Base-by-base conservation (phyloP, 805 yeast genomes). In the Lachancea dasiensis region DNA sequence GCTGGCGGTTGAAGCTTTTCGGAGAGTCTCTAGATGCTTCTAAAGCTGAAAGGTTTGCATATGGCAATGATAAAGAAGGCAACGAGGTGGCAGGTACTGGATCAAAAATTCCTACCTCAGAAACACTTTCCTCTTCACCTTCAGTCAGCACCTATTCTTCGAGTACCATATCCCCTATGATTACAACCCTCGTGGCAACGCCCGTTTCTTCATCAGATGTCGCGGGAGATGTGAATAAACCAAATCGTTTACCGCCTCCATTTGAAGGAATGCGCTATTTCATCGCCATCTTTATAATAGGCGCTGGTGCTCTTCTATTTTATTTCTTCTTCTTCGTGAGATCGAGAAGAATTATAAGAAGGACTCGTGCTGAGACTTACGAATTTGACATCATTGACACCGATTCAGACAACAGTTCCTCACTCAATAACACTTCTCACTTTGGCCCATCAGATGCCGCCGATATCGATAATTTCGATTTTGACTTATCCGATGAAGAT, bases 1-100 rank as follows among this genome's bases (percentile, higher is more conserved):
- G 72, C 50, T 92, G 95, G 94, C 81, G 78, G 55, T 58, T 92
- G 54, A 75, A 77, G 30, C 64, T 89, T 10, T 92, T 84, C 69
- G 98, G 98, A 18, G 90, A 81, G 58, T 65, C 79, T 14, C 69
- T 68, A 28, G 89, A 85, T 59, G 70, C 79, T 1, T 51, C 72
- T 10, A 73, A 76, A 58, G 86, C 83, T 1, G 73, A 70, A 50
- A 62, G 69, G 31, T 81, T 64, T 52, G 75, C 75, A 27, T 54
- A 77, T 36, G 64, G 60, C 28, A 63, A 57, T 28, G 64, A 56
- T 31, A 50, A 46, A 6, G 55, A 51, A 20, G 67, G 63, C 29
- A 65, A 18, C 10, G 39, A 39, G 14, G 10, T 16, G 11, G 15
- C 5, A 6, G 15, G 8, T 5, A 32, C 35, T 4, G 11, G 8